Percentiles rank a stretch among this genome's conserved stretches.
phyloP scores from a whole-genome alignment of 768 basidiomycete species.

The Piloderma croceum region DNA sequence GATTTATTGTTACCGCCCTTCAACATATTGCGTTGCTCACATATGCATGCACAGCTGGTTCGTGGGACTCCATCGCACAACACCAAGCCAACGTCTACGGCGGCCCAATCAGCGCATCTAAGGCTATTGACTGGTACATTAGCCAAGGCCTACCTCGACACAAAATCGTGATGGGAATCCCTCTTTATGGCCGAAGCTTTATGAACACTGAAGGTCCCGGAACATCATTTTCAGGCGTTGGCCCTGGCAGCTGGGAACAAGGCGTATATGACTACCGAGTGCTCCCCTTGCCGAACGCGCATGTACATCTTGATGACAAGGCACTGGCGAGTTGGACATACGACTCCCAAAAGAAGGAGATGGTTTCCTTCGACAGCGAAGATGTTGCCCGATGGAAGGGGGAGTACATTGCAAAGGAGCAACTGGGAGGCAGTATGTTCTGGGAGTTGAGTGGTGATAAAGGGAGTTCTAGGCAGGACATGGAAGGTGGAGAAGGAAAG shows the following conservation, averaged over 20 bases:
- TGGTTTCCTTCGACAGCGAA: conserved; percentile 79
- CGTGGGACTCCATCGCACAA: conserved; percentile 65
- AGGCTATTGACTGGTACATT: conserved; percentile 67
- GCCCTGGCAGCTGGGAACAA: conserved; percentile 85
- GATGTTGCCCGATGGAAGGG: conserved; percentile 69
- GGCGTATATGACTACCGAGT: conserved; percentile 92
- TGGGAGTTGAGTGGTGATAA: conserved; percentile 94
- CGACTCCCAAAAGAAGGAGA: conserved; percentile 66
- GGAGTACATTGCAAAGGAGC: conserved; percentile 68
- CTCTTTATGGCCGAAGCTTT: conserved; percentile 92
- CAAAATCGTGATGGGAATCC: conserved; percentile 88
- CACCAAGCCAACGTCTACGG: conserved; percentile 87
- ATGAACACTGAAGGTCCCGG: conserved; percentile 81
- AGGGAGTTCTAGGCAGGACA: conserved; percentile 55
- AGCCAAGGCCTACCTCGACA: conserved; percentile 62
- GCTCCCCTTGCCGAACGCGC: conserved; percentile 71
- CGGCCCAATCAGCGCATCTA: conserved; percentile 54
- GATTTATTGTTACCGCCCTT: conserved; percentile 17
- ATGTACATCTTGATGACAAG: conserved; percentile 59
- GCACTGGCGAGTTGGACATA: conserved; percentile 80
- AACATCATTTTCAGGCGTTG: conserved; percentile 70
- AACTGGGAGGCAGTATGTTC: conserved; percentile 89
- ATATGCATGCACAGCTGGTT: conserved; percentile 47
- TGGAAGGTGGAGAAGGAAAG: conserved; percentile 74
- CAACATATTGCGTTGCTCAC: neutral